Conservation (phyloP, 2,329 filamentous ascomycete genomes). For the Trichophyton benhamiae region DNA sequence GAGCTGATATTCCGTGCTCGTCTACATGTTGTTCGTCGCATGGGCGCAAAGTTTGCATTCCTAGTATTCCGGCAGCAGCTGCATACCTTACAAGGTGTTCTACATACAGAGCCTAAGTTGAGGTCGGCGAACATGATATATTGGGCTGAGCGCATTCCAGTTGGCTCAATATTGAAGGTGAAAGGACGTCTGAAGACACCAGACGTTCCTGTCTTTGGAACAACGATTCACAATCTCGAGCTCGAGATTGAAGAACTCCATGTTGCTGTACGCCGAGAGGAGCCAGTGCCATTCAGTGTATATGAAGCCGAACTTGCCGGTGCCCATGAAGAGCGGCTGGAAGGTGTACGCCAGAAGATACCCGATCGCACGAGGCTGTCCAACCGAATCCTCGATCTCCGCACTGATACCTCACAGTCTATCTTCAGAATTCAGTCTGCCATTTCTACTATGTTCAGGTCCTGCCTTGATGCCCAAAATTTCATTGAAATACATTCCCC, state of each 20-base stretch:
- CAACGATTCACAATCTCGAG: constrained; percentile 64
- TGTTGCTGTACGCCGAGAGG: constrained; percentile 48
- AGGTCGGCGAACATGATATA: constrained; percentile 66
- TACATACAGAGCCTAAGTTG: constrained; percentile 48
- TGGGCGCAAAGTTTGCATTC: constrained; percentile 75
- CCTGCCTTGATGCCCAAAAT: constrained; percentile 57
- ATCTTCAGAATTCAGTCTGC: constrained; percentile 79
- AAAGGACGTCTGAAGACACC: constrained; percentile 61
- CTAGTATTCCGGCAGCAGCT: constrained; percentile 76
- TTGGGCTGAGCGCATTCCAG: constrained; percentile 72
- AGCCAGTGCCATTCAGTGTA: constrained; percentile 55
- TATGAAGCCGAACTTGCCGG: constrained; percentile 55
- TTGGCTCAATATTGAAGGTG: constrained; percentile 67
- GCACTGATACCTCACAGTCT: constrained; percentile 74
- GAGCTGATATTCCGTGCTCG: constrained; percentile 57
- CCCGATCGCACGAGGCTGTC: constrained; percentile 61
- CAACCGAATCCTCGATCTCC: constrained; percentile 71
- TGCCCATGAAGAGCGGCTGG: constrained; percentile 42
- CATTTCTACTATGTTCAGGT: constrained; percentile 67
- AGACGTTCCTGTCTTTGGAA: constrained; percentile 61
- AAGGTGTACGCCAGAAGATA: constrained; percentile 49
- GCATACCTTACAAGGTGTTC: constrained; percentile 70
- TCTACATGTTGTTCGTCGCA: constrained; percentile 64
- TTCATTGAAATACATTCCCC: constrained; percentile 93
- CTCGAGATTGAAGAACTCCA: constrained; percentile 56